Conservation (phyloP, 202 grass and related monocot genomes). For the Bolboschoenoplectus hybrid region DNA sequence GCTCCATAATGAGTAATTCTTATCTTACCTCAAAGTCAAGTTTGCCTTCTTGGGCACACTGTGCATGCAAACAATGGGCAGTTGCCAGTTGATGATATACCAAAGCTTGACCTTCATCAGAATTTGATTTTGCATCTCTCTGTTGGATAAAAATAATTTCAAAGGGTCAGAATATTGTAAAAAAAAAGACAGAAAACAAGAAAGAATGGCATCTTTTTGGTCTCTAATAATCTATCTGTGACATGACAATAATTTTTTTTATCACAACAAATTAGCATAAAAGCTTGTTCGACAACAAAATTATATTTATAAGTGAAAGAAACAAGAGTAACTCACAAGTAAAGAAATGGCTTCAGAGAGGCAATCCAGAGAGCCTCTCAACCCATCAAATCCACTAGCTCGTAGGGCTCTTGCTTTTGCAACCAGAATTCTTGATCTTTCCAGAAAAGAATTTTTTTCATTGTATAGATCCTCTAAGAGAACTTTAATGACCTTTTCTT, state of each 20-base stretch:
- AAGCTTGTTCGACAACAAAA: background rate
- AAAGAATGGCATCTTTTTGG: background rate
- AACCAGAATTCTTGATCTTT: constrained; percentile 68
- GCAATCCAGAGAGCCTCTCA: constrained; percentile 58
- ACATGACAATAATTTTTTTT: background rate
- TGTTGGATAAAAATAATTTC: constrained; percentile 34
- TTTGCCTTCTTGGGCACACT: constrained; percentile 77
- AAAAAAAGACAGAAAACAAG: background rate
- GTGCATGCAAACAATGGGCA: constrained; percentile 72
- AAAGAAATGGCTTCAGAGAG: constrained; percentile 80
- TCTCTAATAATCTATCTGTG: background rate
- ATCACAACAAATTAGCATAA: constrained; percentile 10
- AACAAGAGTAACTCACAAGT: constrained; percentile 58
- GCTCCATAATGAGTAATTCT: background rate
- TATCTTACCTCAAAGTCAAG: constrained; percentile 56
- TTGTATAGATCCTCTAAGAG: constrained; percentile 69
- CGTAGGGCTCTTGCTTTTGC: constrained; percentile 60
- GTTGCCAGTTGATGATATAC: constrained; percentile 62
- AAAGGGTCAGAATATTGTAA: background rate
- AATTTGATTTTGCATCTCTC: constrained; percentile 47
- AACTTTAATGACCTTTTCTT: constrained; percentile 62
- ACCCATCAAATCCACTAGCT: constrained; percentile 56
- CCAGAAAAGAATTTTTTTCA: constrained; percentile 50
- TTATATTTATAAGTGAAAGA: constrained; percentile 15
- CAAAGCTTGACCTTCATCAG: constrained; percentile 35